These are phyloP conservation scores for Colletotrichum sp. DNA, from an alignment of 2,329 filamentous ascomycete species.

Conservation along the genomic window DNA sequence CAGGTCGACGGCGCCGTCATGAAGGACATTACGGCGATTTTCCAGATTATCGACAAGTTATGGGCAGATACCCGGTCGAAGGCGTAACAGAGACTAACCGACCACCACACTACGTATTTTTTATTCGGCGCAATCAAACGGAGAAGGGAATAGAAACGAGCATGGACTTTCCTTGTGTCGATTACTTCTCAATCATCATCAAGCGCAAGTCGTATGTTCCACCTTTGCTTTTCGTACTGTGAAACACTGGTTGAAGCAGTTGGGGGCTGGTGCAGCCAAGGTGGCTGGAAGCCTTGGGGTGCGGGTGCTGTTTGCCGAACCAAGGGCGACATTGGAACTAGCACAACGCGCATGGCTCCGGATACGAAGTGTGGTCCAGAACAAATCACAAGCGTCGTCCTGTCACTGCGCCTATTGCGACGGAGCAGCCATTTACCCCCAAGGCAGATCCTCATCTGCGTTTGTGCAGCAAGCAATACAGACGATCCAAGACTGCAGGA, in stretches of 20 bases:
- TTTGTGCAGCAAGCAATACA: background rate
- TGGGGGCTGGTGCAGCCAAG: background rate
- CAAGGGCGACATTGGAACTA: background rate
- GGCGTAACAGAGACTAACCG: background rate
- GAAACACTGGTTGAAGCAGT: conserved; percentile 11
- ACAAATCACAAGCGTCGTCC: background rate
- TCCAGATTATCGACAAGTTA: conserved; percentile 85
- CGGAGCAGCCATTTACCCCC: background rate
- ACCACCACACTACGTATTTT: background rate
- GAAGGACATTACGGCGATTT: conserved; percentile 84
- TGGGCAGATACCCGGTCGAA: conserved; percentile 67
- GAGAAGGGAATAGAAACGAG: background rate
- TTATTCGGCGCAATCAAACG: conserved; percentile 2
- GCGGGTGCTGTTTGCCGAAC: background rate
- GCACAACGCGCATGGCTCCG: background rate
- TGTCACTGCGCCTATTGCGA: background rate
- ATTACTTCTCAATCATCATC: background rate
- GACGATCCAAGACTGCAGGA: background rate
- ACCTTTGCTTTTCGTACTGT: conserved; percentile 1
- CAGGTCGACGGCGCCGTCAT: conserved; percentile 75
- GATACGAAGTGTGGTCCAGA: background rate
- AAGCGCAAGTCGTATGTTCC: background rate
- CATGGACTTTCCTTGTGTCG: background rate
- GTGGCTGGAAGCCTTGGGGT: background rate
- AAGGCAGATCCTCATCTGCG: background rate